Percentiles rank a stretch among this genome's conserved stretches.
phyloP scores from a whole-genome alignment of 75 land plant species.

The Cunninghamia lanceolata region DNA sequence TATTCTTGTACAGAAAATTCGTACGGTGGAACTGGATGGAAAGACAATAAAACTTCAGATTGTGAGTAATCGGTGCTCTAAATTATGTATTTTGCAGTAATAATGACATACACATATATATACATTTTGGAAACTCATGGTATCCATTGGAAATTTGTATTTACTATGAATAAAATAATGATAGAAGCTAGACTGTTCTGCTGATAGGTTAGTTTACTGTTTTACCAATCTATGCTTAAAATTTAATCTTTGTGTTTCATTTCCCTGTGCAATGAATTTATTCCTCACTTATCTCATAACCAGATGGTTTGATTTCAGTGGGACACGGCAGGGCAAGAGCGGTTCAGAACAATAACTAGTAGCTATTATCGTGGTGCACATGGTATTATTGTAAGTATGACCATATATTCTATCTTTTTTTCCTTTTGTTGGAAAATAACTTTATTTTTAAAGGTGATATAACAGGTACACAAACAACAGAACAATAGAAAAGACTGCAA shows the following conservation, averaged over 20 bases:
- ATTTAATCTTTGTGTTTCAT: neutral
- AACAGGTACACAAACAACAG: neutral
- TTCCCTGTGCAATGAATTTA: neutral
- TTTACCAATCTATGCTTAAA: neutral
- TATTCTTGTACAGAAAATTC: conserved; percentile 37
- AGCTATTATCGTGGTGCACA: conserved; percentile 95
- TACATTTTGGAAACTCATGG: neutral
- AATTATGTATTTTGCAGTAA: neutral
- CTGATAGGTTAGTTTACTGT: neutral
- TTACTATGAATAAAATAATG: neutral
- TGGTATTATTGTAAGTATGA: conserved; percentile 77
- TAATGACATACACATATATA: neutral
- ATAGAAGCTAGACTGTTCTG: neutral
- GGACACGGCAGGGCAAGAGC: conserved; percentile 98
- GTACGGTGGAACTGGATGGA: conserved; percentile 68
- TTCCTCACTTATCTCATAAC: neutral
- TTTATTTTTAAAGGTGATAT: neutral
- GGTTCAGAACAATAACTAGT: conserved; percentile 91
- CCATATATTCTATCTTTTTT: neutral
- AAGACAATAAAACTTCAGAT: conserved; percentile 75
- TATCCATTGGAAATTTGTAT: neutral
- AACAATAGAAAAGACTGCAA: neutral
- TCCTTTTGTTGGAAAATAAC: neutral
- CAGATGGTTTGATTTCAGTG: conserved; percentile 40
- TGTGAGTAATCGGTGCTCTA: conserved; percentile 31